Evolutionary conservation across 352 stramenopile species (phyloP).

Genomic region (Pythium brachiatum): DNA sequence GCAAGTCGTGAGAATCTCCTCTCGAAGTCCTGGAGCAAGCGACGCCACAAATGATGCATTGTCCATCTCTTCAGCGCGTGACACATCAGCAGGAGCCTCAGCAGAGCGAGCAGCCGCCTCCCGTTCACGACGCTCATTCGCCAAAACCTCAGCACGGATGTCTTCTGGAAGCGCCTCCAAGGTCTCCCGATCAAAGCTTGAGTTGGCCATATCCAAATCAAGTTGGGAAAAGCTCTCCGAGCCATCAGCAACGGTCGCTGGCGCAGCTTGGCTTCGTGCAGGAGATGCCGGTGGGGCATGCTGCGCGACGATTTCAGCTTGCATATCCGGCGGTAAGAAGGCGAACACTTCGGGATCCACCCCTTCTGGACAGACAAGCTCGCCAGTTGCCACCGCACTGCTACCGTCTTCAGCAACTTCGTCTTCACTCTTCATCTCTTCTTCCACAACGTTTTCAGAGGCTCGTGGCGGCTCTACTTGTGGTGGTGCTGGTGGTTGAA

Average conservation of each 20-base stretch:
- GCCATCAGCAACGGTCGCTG: conserved; percentile 8
- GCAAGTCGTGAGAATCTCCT: conserved; percentile 96
- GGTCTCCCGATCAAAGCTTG: conserved; percentile 93
- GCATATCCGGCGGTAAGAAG: conserved; percentile 95
- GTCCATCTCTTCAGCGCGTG: conserved; percentile 97
- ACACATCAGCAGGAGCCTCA: conserved; percentile 87
- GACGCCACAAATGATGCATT: conserved; percentile 98
- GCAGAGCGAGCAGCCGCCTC: conserved; percentile 66
- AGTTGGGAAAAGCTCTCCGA: conserved; percentile 77
- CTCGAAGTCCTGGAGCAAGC: conserved; percentile 91
- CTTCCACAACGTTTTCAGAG: conserved; percentile 12
- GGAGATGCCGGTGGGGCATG: conserved; percentile 37
- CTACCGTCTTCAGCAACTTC: conserved; percentile 6
- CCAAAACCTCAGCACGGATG: conserved; percentile 96
- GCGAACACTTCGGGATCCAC: conserved; percentile 97
- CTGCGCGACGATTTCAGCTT: conserved; percentile 93
- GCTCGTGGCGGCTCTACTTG: conserved; percentile 12
- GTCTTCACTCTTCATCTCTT: conserved; percentile 23
- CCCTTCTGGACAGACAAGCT: conserved; percentile 87
- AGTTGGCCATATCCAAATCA: conserved; percentile 82
- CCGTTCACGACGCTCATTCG: conserved; percentile 94
- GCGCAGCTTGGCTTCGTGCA: neutral
- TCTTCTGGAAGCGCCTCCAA: conserved; percentile 96
- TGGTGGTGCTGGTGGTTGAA: conserved; percentile 27
- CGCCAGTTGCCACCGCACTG: neutral